Base-by-base conservation (phyloP, 805 yeast species). In the Lipomyces yamanashiensis region DNA sequence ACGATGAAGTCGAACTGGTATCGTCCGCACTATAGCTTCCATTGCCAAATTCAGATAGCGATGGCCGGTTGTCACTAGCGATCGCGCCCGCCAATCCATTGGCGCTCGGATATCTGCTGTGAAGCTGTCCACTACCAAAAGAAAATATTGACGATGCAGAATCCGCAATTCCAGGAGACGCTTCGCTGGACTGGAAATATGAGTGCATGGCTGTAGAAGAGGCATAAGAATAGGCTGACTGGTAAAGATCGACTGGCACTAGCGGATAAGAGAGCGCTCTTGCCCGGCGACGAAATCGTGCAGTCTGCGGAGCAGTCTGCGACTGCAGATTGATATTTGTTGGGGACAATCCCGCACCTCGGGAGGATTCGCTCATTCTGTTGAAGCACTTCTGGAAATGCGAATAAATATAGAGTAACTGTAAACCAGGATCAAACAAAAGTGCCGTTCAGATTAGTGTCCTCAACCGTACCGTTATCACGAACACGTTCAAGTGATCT, bases 201-300 rank as follows among this genome's bases (percentile, higher is more conserved):
- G 60, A 51, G 48, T 55, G 40, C 17, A 61, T 40, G 7, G 59
- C 56, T 19, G 63, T 6, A 12, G 58, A 49, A 43, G 63, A 51
- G 39, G 61, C 39, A 17, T 45, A 58, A 7, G 67, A 61, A 15
- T 33, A 33, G n/a, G 62, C 39, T 15, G 39, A 36, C 39, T 53
- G 58, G 36, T 58, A 45, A 10, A 61, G 55, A 33, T 64, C 67
- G 37, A 51, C 59, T 7, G 66, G 58, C 19, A 61, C 65, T 2
- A 64, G 23, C 54, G 68, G 68, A 36, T 41, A 61, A 21, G 68
- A 65, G 28, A 62, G 58, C 23, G 68, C 63, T 17, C 68, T 59
- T 12, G 61, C 61, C 45, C 68, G 63, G n/a, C 64, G 58, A 13
- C 59, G 64, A 39, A 34, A 5, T 10, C 44, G 28, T 28, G 28